phyloP scores from a whole-genome alignment of 805 yeast genomes.

The Candida nanaspora region DNA sequence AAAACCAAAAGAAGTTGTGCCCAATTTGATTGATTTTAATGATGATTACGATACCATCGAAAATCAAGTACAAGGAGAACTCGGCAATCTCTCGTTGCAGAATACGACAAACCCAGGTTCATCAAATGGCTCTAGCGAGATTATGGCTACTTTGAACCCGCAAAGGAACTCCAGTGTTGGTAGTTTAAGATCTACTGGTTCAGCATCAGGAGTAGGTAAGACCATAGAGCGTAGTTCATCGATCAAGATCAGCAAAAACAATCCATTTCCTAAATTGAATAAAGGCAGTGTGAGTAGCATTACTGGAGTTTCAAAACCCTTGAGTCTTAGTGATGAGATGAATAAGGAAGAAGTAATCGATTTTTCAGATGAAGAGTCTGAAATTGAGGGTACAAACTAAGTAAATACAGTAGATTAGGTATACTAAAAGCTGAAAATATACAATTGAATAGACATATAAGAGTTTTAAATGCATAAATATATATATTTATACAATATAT shows the following conservation, averaged over 20 bases:
- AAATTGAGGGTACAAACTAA: background rate
- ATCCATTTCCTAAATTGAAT: slow-evolving; percentile 13
- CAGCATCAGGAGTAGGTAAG: background rate
- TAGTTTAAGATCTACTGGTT: background rate
- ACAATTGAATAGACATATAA: no score
- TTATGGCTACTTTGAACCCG: no score
- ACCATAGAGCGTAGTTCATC: background rate
- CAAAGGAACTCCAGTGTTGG: background rate
- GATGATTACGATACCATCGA: background rate
- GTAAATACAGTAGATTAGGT: background rate
- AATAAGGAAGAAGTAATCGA: slow-evolving; percentile 16
- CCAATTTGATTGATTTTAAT: background rate
- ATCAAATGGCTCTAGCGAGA: no score
- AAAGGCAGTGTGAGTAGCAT: background rate
- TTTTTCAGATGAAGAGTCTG: slow-evolving; percentile 15
- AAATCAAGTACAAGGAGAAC: no score
- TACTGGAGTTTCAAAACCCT: background rate
- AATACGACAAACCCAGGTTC: no score
- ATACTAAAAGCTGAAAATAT: background rate
- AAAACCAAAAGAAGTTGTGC: no score
- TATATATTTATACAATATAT: no score
- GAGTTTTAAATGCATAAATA: no score
- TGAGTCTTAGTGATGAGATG: slow-evolving; percentile 17
- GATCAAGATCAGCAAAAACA: slow-evolving; percentile 6
- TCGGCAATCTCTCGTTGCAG: no score